Base-by-base conservation (phyloP, 2,329 filamentous ascomycete species). In the Calonectria henricotiae region DNA sequence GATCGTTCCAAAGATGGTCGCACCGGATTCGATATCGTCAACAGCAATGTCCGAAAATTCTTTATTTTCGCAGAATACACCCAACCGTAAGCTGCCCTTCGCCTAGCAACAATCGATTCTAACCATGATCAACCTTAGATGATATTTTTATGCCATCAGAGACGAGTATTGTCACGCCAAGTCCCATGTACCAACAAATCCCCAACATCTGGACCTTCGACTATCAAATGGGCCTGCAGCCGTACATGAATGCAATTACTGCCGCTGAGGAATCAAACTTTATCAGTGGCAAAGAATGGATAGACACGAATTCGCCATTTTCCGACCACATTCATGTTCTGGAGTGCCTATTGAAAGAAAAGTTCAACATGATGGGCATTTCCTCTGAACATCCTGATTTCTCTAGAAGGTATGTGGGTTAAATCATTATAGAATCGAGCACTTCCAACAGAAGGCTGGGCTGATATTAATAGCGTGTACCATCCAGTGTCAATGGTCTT, bases 401-500 rank as follows among this genome's bases (percentile, higher is more conserved):
- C 20, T 58, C 51, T 11, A 25, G 51, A 58, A 58, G 35, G 51
- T 8, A 55, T 69, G 5, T 9, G 76, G 71, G 72, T 20, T 20
- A 20, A 20, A 20, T 20, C 20, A 20, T 74, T 35, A 11, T 6
- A 5, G 5, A 6, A 4, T 3, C 27, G 7, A 30, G 27, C 27
- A 30, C 27, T 4, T 17, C 37, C 2, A 12, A 5, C 1, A n/a
- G 7, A 6, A 5, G 20, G 3, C 0, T 3, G 15, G 0, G 25
- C 64, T 75, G 2, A 72, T 44, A 5, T 8, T 20, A 0, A 0
- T 0, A 78, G 76, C 2, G 69, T 78, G 2, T 81, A 80, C 5
- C 79, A 80, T 44, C 73, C 77, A 0, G 78, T 81, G 0, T 65
- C 76, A 3, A 80, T 79, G 74, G 78, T 81, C 0, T 65, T 82